Evolutionary conservation across 495 filamentous ascomycete genomes (phyloP), one percentile per base, ranked within the genome.

Genomic region (Letharia columbiana): DNA sequence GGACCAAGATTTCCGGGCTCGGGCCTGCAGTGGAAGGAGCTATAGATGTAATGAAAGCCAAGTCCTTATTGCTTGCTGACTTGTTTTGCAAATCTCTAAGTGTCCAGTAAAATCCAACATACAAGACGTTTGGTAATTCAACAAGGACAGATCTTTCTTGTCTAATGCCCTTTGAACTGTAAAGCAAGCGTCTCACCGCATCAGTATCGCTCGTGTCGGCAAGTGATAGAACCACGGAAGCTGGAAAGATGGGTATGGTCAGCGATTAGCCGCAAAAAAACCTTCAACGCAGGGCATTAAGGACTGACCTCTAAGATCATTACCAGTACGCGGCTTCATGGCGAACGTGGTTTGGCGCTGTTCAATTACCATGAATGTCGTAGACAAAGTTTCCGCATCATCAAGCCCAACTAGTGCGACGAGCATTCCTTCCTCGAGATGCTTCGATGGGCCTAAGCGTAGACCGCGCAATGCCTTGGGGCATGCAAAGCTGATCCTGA

Each of bases 111-210:
- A 73, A 73, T 28, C 72, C 71, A 63, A 69, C 64, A 23, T 87
- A 79, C 2, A 89, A 75, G 2, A 89, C 75, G 18, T 80, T 81
- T 0, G 88, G 87, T 68, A 90, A 87, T 56, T 91, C 88, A 5
- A 89, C 78, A 17, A 89, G 76, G 28, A 75, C 50, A 10, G 72
- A 71, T 40, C 17, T 61, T 49, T 69, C 71, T 37, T 62, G 47
- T 20, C 61, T 40, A 8, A 65, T 7, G 15, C 60, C 61, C 20
- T 65, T 56, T 12, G 63, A 41, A 31, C 68, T 64, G 50, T 69
- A 69, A 8, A 72, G 52, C 5, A 70, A 18, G 57, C 67, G 45
- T 37, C 71, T 60, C 9, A 70, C 59, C 18, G 64, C 67, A 47
- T 69, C 64, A 28, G 60, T 63, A 33, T 72, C 64, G 31, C 45